Percentiles rank a stretch among this genome's conserved stretches.
These are phyloP conservation scores for Solanum hybrid DNA, from an alignment of 305 asterid species.

Conservation along the genomic window DNA sequence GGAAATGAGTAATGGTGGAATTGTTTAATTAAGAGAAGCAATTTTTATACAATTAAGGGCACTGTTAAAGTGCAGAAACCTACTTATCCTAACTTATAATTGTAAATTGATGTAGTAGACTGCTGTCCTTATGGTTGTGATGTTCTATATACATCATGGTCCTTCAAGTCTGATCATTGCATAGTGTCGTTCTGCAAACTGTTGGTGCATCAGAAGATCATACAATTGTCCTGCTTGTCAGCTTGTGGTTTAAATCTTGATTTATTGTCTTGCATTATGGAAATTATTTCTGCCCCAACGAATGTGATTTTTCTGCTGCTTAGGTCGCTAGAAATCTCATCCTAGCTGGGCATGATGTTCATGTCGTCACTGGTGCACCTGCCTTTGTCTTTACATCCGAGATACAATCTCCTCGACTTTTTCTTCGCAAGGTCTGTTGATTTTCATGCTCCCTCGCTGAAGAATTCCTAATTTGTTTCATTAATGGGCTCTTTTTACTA, in stretches of 20 bases:
- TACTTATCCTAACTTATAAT: neutral
- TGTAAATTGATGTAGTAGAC: neutral
- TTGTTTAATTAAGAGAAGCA: neutral
- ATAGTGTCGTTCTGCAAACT: neutral
- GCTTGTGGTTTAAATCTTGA: neutral
- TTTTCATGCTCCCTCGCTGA: neutral
- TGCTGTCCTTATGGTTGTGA: neutral
- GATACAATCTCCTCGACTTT: constrained; percentile 72
- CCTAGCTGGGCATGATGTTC: constrained; percentile 85
- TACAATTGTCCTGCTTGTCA: neutral
- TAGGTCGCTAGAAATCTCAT: constrained; percentile 95
- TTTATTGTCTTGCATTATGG: neutral
- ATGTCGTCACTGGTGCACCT: constrained; percentile 96
- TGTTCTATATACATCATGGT: neutral
- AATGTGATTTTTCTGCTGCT: neutral
- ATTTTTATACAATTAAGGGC: neutral
- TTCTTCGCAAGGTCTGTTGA: constrained; percentile 68
- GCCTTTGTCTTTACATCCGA: constrained; percentile 83
- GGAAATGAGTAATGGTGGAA: neutral
- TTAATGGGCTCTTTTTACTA: neutral
- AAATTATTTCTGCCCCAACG: neutral
- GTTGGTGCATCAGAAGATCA: neutral
- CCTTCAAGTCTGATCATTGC: neutral
- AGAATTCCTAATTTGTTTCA: neutral
- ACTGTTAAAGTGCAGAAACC: neutral